Conservation (phyloP, 2,329 filamentous ascomycete genomes). For the Pseudofabraea citricarpa region DNA sequence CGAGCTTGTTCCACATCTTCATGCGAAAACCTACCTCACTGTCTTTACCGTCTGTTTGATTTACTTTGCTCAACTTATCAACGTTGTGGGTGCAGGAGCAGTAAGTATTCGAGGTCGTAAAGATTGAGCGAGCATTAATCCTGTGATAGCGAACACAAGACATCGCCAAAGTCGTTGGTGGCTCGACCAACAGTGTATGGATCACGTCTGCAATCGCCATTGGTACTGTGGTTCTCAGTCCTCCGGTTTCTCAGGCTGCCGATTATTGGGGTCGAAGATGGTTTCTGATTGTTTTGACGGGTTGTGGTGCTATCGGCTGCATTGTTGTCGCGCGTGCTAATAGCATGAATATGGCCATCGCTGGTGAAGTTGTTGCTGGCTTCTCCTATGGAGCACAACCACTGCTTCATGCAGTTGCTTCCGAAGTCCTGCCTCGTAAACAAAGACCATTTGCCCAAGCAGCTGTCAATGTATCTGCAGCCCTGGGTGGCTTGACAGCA, state of each 20-base stretch:
- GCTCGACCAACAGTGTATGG: slow-evolving; percentile 21
- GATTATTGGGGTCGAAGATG: slow-evolving; percentile 37
- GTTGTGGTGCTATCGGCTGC: slow-evolving; percentile 30
- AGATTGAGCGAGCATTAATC: not conserved
- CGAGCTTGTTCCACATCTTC: slow-evolving; percentile 21
- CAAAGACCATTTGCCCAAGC: slow-evolving; percentile 33
- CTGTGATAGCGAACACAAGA: slow-evolving; percentile 5
- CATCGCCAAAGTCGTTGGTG: slow-evolving; percentile 5
- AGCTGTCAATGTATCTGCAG: slow-evolving; percentile 25
- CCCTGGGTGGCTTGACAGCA: slow-evolving; percentile 26
- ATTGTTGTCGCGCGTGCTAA: slow-evolving; percentile 32
- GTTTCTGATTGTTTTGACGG: slow-evolving; percentile 32
- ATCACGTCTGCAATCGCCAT: slow-evolving; percentile 32
- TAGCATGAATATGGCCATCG: slow-evolving; percentile 32
- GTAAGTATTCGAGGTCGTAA: not conserved
- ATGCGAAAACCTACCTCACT: slow-evolving; percentile 30
- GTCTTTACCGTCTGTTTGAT: slow-evolving; percentile 30
- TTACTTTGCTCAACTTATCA: slow-evolving; percentile 31
- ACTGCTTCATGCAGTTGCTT: slow-evolving; percentile 33
- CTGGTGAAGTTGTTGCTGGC: slow-evolving; percentile 31
- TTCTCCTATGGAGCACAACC: slow-evolving; percentile 33
- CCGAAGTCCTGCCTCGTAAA: slow-evolving; percentile 34
- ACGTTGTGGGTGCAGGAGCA: slow-evolving; percentile 26
- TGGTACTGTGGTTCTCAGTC: slow-evolving; percentile 31
- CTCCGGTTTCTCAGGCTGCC: slow-evolving; percentile 33